Base-by-base conservation (phyloP, 768 basidiomycete species). In the Amanita brunnescens region DNA sequence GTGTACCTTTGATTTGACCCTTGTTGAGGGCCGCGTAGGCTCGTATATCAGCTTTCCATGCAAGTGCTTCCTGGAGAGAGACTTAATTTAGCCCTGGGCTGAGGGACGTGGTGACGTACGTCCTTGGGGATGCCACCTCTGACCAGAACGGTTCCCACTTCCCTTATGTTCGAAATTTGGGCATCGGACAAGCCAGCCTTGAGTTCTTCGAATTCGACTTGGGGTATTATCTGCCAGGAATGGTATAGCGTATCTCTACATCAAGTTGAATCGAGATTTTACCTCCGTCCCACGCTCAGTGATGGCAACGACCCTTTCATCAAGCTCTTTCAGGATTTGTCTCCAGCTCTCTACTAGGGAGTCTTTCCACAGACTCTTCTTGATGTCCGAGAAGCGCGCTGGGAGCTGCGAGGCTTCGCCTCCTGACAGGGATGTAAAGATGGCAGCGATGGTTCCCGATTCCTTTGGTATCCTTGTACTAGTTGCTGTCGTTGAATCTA, bases 351-450 rank as follows among this genome's bases (percentile, higher is more conserved):
- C 63, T 6, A 66, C 54, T 8, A 86, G 61, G 2, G 53, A 57
- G 8, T 80, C 76, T 7, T 55, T 64, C 64, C 75, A 77, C 0
- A 87, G 53, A 23, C 64, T 61, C 53, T 72, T 73, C 68, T 91
- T 90, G 21, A 90, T 63, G 5, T 74, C 71, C 0, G 72, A 57
- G 54, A 87, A 88, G 0, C 85, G 74, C 6, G 67, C 58, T 0
- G 83, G 83, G 4, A 87, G 72, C 4, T 62, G 63, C 1, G 62
- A 62, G 4, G 63, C 63, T 1, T 66, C 57, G 35, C 67, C 64
- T 23, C 69, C 69, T 1, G 66, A 69, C 6, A 73, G 59, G 0
- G 71, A 65, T 0, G 70, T 68, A 54, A 73, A 73, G 21, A 72
- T 67, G 18, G 62, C 61, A 0, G 70, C 64, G 16, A 72, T 72